A percentile compares a stretch with the other conserved stretches of the same genome.
phyloP scores from a whole-genome alignment of 1,284 basidiomycete genomes.

The Cryptococcus sp. region DNA sequence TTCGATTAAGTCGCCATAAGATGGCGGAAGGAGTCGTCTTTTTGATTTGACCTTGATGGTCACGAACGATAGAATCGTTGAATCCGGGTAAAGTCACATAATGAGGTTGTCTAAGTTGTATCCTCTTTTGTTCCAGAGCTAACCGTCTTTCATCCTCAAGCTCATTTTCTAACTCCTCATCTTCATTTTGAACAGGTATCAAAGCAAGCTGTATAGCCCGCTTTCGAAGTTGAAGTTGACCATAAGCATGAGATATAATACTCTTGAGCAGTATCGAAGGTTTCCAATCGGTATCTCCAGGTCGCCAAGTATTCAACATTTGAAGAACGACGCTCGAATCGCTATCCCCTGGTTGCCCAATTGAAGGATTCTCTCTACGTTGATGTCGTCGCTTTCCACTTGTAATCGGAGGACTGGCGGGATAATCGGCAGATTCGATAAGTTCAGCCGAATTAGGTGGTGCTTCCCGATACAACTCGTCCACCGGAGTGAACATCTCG shows the following conservation, averaged over 20 bases:
- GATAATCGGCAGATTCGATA: not conserved
- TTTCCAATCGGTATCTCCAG: slow-evolving; percentile 38
- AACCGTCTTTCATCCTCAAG: not conserved
- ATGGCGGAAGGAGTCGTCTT: slow-evolving; percentile 24
- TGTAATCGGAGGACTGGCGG: not conserved
- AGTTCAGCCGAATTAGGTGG: not conserved
- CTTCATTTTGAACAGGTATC: slow-evolving; percentile 6
- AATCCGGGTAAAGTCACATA: slow-evolving; percentile 20
- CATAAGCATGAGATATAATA: slow-evolving; percentile 32
- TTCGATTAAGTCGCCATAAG: slow-evolving; percentile 30
- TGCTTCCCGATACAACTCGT: not conserved
- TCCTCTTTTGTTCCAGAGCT: not conserved
- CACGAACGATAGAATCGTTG: slow-evolving; percentile 16
- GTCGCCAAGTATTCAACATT: slow-evolving; percentile 27
- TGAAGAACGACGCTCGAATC: not conserved
- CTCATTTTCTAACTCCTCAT: not conserved
- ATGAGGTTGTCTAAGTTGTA: not conserved
- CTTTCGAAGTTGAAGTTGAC: slow-evolving; percentile 24
- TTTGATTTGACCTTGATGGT: slow-evolving; percentile 17
- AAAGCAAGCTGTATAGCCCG: slow-evolving; percentile 22
- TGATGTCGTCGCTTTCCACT: not conserved
- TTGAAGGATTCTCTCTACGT: not conserved
- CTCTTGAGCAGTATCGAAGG: slow-evolving; percentile 27
- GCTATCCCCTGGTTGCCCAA: not conserved
- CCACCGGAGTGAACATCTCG: not conserved